These are phyloP conservation scores for Cicer cuneatum DNA, from an alignment of 306 rosid genomes.

Conservation along the genomic window DNA sequence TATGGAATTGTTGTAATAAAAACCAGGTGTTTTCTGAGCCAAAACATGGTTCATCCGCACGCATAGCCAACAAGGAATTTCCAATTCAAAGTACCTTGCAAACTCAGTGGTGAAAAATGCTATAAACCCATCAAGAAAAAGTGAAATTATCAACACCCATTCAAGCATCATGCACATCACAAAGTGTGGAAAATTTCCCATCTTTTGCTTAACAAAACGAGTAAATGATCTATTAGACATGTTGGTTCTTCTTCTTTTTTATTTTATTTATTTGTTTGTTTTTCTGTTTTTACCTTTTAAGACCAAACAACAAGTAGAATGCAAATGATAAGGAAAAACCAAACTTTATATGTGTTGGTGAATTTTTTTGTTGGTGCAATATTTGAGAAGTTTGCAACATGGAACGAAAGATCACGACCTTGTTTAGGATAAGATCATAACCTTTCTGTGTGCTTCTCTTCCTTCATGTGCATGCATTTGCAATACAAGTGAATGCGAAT, in stretches of 20 bases:
- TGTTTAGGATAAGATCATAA: constrained; percentile 11
- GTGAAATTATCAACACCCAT: constrained; percentile 66
- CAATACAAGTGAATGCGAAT: constrained; percentile 23
- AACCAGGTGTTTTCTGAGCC: constrained; percentile 52
- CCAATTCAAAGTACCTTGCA: constrained; percentile 68
- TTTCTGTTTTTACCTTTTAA: background rate
- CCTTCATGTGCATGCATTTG: constrained; percentile 29
- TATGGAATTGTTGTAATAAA: constrained; percentile 70
- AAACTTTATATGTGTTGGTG: constrained; percentile 5
- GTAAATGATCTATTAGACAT: constrained; percentile 56
- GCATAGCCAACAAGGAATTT: constrained; percentile 76
- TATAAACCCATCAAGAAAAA: constrained; percentile 71
- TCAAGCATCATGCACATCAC: constrained; percentile 71
- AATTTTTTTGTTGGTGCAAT: background rate
- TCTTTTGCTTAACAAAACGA: constrained; percentile 56
- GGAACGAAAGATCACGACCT: constrained; percentile 67
- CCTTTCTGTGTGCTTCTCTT: constrained; percentile 30
- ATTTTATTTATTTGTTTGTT: background rate
- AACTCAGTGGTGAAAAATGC: constrained; percentile 70
- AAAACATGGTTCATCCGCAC: constrained; percentile 69
- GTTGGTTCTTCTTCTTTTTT: background rate
- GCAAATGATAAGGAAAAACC: constrained; percentile 15
- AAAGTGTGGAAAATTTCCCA: constrained; percentile 70
- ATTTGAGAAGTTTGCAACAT: constrained; percentile 5
- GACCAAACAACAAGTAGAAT: constrained; percentile 23